Evolutionary conservation across 2,329 filamentous ascomycete genomes (phyloP).

Genomic region (Colletotrichum tropicicola): DNA sequence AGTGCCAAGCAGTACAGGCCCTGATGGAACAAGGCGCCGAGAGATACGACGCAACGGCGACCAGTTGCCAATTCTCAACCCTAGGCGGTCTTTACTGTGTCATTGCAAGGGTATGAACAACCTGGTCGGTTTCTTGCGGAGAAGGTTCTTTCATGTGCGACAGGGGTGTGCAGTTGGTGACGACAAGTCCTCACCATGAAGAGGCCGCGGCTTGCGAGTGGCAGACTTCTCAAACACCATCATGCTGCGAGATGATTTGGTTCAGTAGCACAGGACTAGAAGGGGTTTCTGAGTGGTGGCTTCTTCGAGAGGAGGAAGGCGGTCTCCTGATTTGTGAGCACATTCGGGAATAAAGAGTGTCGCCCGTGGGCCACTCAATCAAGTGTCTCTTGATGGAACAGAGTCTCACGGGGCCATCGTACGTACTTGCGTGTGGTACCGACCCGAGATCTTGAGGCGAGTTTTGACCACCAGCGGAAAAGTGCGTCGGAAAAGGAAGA

Average conservation of each 20-base stretch:
- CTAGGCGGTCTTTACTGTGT: not conserved
- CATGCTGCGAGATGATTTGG: not conserved
- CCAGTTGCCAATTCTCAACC: too few relatives aligned
- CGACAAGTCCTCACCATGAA: not conserved
- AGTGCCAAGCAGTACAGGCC: constrained; percentile 17
- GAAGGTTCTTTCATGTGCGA: constrained; percentile 7
- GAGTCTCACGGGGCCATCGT: not conserved
- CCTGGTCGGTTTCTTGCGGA: constrained; percentile 5
- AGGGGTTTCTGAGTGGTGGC: not conserved
- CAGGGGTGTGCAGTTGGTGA: not conserved
- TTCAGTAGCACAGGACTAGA: not conserved
- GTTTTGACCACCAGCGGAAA: too few relatives aligned
- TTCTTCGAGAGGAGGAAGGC: not conserved
- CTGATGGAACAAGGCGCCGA: constrained; percentile 1
- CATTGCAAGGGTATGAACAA: constrained; percentile 4
- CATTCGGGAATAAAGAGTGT: too few relatives aligned
- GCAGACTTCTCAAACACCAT: not conserved
- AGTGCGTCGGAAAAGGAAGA: not conserved
- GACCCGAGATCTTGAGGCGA: not conserved
- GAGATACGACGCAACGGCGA: not conserved
- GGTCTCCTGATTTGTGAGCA: not conserved
- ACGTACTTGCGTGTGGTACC: not conserved
- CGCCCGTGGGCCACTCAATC: not conserved
- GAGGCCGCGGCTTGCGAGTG: not conserved
- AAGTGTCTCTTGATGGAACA: not conserved